A percentile compares a stretch with the other conserved stretches of the same genome.
Conservation (phyloP, 306 rosid genomes). For the Carpinus fangiana region DNA sequence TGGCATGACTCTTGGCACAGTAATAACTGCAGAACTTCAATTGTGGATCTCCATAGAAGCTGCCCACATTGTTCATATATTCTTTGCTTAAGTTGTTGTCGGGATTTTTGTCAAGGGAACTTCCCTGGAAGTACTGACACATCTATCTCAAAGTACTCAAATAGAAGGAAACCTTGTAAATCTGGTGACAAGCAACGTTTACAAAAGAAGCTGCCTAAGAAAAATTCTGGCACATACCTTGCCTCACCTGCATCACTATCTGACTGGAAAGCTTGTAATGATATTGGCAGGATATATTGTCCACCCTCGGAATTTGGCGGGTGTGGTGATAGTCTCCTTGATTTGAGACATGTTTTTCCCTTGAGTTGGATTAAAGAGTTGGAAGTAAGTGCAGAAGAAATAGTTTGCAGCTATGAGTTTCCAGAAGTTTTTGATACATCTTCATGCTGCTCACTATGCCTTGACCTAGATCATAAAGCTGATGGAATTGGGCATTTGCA, state of each 20-base stretch:
- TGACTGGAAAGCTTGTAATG: conserved; percentile 46
- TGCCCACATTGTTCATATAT: conserved; percentile 86
- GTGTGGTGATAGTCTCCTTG: conserved; percentile 73
- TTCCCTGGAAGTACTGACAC: conserved; percentile 38
- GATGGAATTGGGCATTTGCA: conserved; percentile 49
- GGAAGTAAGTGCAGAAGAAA: conserved; percentile 89
- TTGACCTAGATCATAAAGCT: conserved; percentile 47
- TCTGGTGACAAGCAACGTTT: conserved; percentile 36
- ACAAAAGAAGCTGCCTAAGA: conserved; percentile 39
- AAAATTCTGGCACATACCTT: conserved; percentile 19
- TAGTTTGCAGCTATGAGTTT: conserved; percentile 96
- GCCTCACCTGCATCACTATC: conserved; percentile 40
- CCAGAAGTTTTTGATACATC: conserved; percentile 78
- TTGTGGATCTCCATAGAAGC: conserved; percentile 89
- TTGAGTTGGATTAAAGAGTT: conserved; percentile 76
- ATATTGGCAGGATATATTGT: conserved; percentile 48
- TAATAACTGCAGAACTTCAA: conserved; percentile 66
- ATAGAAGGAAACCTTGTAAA: conserved; percentile 36
- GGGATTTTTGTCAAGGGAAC: conserved; percentile 45
- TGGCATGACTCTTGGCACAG: conserved; percentile 55
- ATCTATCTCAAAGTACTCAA: conserved; percentile 33
- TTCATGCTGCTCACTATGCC: conserved; percentile 71
- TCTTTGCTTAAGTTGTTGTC: conserved; percentile 81
- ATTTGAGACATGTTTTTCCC: conserved; percentile 71
- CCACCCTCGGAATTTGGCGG: conserved; percentile 66